Base-by-base conservation (phyloP, 78 protist species). In the Dictyostelium brefeldianum region DNA sequence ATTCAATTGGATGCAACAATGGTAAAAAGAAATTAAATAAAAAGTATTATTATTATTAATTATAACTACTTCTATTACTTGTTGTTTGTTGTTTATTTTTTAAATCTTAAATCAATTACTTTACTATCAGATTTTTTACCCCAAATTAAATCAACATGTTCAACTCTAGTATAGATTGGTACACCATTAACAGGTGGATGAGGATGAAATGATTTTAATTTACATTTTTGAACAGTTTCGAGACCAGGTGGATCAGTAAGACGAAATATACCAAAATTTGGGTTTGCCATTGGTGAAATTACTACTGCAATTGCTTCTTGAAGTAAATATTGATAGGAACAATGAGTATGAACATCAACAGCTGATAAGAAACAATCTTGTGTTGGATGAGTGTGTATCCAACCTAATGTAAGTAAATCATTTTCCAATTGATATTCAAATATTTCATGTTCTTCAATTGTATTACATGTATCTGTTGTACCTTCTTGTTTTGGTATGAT, bases 301-400 rank as follows among this genome's bases (percentile, higher is more conserved):
- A 96, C 97, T 0, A 93, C 75, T 0, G 97, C 97, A 31, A 96
- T 75, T 18, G 97, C 95, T 56, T 96, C 97, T 29, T 59, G 79
- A 50, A 96, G 74, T 64, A 96, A 74, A 64, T 74, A 74, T 78
- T 96, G 97, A 84, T 96, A 96, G 5, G 96, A 67, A 18, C 89
- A 69, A 65, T 96, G 97, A 64, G 96, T 94, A 73, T 96, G 97
- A 46, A 94, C 90, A 59, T 96, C 97, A 57, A 96, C 96, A 0
- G 96, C 90, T 1, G 95, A 85, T 27, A 96, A 41, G 90, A 96
- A 96, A 65, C 96, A 83, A 25, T 89, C 74, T 74, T 94, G 96
- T 17, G 95, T 74, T 50, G 97, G 97, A 48, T 93, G 96, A 0
- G 96, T 96, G 47, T 96, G 97, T 5, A 96, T 94, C 97, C 97